Base-by-base conservation (phyloP, 805 yeast species). In the Pichia heedii region DNA sequence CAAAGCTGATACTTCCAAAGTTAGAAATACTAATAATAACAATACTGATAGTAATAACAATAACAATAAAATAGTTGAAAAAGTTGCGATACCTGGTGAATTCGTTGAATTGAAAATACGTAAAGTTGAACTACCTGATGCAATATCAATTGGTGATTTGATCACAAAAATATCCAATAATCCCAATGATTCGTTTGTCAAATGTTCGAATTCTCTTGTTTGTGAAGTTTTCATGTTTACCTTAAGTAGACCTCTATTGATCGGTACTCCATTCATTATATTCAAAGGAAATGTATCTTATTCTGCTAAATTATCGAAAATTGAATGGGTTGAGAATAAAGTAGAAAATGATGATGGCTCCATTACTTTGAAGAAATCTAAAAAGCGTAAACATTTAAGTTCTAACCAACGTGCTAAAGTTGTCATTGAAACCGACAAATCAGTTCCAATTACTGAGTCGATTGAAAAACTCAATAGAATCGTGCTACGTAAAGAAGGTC, bases 221-320 rank as follows among this genome's bases (percentile, higher is more conserved):
- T 76, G 83, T 37, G 74, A 79, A 43, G 58, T 86, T 36, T 66
- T 71, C 34, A 67, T 81, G 5, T 90, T 90, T 51, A 82, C 82
- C 44, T 58, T 79, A 54, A 70, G 70, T 30, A 71, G 84, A 50
- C 96, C 96, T 0, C 62, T 88, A 37, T 64, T 88, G 34, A 79
- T 81, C 13, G 96, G 97, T 8, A 72, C 94, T 0, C 81, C 89
- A 34, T 71, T 87, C 50, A 74, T 86, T 34, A 60, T 86, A 41
- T 87, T 88, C 62, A 72, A 89, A 47, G 88, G 89, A 49, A 79
- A 85, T 45, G 71, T 77, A 22, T 77, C 81, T 36, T 75, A 77
- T 35, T 85, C 93, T 2, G 87, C 87, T 5, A 73, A 79, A 49
- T 65, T 88, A 19, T 55, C 69, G 36, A 72, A 72, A 47, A 70